Base-by-base conservation (phyloP, 1,284 basidiomycete species). In the Gymnopus androsaceus region DNA sequence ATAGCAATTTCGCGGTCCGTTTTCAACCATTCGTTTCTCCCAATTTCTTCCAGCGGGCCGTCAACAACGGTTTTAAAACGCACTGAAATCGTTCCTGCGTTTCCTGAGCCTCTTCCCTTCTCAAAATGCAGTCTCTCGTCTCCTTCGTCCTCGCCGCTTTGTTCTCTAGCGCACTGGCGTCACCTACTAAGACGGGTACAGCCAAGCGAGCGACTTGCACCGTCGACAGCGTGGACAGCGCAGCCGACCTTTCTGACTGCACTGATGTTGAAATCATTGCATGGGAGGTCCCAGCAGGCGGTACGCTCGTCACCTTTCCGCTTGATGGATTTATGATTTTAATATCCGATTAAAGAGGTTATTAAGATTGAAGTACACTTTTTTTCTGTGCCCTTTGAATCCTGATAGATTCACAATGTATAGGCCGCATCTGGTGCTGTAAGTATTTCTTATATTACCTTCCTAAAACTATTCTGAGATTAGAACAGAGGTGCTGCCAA, bases 401-500 rank as follows among this genome's bases (percentile, higher is more conserved):
- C 21, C 21, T 21, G 11, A 36, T n/a, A 9, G n/a, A n/a, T 14
- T 38, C 5, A n/a, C n/a, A 5, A 8, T 42, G 6, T 15, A 38
- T 27, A 50, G 48, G 48, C 48, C 12, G 48, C 48, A 5, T 50
- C 48, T 27, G 48, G 48, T 37, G 48, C 48, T 38, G 48, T 50
- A 25, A 37, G 48, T 37, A 6, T 28, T 28, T 7, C 27, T 25
- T 7, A 14, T 7, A 15, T 46, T 5, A 4, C n/a, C 9, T 48
- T 25, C 33, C 33, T 5, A 19, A 36, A 5, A 11, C 8, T 19
- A 17, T 8, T n/a, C 28, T 17, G 8, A 33, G 23, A 0, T 42
- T 12, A 14, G 15, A 9, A 28, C 41, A 69, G 72, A 33, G 73
- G 74, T 8, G 53, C 62, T 0, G 59, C 54, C 4, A 82, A 83